phyloP scores from a whole-genome alignment of 2,329 filamentous ascomycete species.

The Tolypocladium tropicale region DNA sequence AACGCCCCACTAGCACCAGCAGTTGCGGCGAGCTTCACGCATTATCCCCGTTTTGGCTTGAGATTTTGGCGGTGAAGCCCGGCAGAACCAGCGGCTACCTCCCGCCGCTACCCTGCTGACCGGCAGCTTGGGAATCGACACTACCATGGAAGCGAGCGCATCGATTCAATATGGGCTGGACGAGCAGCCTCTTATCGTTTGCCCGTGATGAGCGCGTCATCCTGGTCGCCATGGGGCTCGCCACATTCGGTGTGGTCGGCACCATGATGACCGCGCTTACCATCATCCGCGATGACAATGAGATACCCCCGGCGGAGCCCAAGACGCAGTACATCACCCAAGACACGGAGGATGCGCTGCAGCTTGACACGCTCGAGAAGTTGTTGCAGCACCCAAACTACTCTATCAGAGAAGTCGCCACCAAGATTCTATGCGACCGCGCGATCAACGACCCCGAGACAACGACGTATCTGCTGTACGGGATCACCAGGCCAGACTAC shows the following conservation, averaged over 20 bases:
- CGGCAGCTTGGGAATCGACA: background rate
- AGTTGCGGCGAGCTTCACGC: background rate
- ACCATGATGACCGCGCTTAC: constrained; percentile 49
- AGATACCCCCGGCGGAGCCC: constrained; percentile 53
- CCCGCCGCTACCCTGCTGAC: background rate
- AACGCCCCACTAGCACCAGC: background rate
- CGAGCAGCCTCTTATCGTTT: constrained; percentile 16
- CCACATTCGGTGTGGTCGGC: constrained; percentile 47
- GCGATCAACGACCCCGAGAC: constrained; percentile 47
- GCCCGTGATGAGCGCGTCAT: constrained; percentile 43
- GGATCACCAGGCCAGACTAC: constrained; percentile 49
- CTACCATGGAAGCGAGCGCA: background rate
- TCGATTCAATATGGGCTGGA: constrained; percentile 26
- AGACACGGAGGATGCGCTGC: constrained; percentile 62
- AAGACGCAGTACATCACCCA: constrained; percentile 66
- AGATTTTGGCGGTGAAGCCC: constrained; percentile 9
- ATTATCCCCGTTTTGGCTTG: constrained; percentile 1
- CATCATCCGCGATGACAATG: constrained; percentile 51
- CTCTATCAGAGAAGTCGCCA: constrained; percentile 59
- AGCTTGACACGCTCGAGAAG: constrained; percentile 54
- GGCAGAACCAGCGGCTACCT: constrained; percentile 6
- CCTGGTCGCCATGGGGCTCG: constrained; percentile 42
- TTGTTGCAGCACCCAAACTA: constrained; percentile 62
- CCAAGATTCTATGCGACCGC: constrained; percentile 45
- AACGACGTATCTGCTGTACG: constrained; percentile 41